A percentile compares a stretch with the other conserved stretches of the same genome.
Evolutionary conservation across 129 eudicot species (phyloP).

Genomic region (Escallonia rubra): DNA sequence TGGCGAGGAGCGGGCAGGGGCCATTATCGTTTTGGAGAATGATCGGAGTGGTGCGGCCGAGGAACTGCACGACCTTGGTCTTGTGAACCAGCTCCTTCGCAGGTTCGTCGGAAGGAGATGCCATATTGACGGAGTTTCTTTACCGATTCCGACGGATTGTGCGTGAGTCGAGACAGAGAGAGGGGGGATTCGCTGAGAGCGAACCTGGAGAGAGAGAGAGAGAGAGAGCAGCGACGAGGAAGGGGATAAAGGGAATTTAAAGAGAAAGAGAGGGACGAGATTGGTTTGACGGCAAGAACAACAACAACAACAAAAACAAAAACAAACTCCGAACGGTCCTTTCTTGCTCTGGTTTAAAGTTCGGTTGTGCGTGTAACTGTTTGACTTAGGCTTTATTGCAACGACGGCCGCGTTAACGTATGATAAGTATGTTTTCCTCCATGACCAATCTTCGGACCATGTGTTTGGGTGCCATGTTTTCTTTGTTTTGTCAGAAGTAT

Average conservation of each 20-base stretch:
- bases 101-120: conserved; percentile 35
- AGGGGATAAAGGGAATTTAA: neutral
- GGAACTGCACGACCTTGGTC: conserved; percentile 70
- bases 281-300: conserved; percentile 6
- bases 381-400: too few relatives aligned
- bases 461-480: too few relatives aligned
- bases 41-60: conserved; percentile 60
- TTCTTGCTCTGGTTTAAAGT: too few relatives aligned
- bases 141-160: conserved; percentile 6
- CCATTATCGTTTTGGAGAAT: conserved; percentile 95
- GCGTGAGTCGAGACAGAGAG: conserved; percentile 4
- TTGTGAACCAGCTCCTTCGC: conserved; percentile 50
- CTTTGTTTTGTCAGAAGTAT: too few relatives aligned
- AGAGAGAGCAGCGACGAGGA: conserved; percentile 6
- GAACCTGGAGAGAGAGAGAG: conserved; percentile 20
- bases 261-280: conserved; percentile 18
- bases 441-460: too few relatives aligned
- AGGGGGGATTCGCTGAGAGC: conserved; percentile 7
- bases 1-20: conserved; percentile 95
- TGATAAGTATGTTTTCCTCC: too few relatives aligned
- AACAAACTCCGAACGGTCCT: too few relatives aligned
- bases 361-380: too few relatives aligned
- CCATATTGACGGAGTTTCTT: conserved; percentile 28
- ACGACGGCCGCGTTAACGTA: too few relatives aligned
- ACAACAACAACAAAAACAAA: too few relatives aligned